Conservation (phyloP, 2,329 filamentous ascomycete genomes). For the Amylocarpus encephaloides region DNA sequence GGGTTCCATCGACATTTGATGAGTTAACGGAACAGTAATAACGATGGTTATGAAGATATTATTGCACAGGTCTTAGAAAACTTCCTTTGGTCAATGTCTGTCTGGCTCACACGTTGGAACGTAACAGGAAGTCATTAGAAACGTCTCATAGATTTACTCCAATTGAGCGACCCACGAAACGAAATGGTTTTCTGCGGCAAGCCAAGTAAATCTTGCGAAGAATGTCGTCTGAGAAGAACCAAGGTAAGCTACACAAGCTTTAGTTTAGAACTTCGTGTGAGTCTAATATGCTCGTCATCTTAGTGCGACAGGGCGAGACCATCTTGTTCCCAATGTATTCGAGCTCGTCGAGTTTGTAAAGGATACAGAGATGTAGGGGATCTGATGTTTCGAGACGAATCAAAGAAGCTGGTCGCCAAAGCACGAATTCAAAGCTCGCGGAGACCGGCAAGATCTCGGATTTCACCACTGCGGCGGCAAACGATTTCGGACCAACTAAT, state of each 20-base stretch:
- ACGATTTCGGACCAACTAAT: neutral
- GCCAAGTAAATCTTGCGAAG: conserved; percentile 38
- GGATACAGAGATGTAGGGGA: conserved; percentile 51
- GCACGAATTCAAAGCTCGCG: conserved; percentile 5
- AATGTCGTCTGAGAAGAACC: conserved; percentile 38
- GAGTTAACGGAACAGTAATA: no score
- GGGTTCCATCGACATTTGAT: no score
- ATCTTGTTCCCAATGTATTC: conserved; percentile 48
- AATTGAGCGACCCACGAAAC: no score
- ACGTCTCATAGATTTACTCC: no score
- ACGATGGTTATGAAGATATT: no score
- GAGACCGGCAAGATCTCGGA: neutral
- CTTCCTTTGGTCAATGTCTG: no score
- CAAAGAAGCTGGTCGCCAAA: conserved; percentile 23
- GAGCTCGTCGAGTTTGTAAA: conserved; percentile 45
- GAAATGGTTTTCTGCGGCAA: conserved; percentile 26
- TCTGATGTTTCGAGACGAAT: conserved; percentile 53
- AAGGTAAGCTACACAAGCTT: conserved; percentile 22
- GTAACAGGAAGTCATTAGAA: no score
- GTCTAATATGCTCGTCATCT: conserved; percentile 3
- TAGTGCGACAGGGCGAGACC: conserved; percentile 49
- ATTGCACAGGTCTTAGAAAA: no score
- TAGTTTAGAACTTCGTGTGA: neutral
- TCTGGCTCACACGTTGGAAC: no score
- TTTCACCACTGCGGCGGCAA: no score